phyloP scores from a whole-genome alignment of 2,329 filamentous ascomycete genomes.

The Cladosporium sp. region DNA sequence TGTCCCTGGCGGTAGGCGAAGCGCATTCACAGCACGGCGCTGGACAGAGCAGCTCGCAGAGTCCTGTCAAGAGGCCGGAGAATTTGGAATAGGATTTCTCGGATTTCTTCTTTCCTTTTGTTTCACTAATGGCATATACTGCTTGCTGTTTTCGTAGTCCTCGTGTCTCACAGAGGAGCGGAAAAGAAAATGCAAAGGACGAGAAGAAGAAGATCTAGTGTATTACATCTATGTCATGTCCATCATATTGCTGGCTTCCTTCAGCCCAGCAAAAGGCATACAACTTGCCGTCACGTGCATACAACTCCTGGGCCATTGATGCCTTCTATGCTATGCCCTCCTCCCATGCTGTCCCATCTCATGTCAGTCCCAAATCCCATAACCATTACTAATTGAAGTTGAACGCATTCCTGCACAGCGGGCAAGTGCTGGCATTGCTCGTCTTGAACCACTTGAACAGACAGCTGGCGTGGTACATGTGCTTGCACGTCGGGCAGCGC shows the following conservation, averaged over 20 bases:
- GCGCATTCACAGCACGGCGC: background rate
- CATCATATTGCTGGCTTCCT: background rate
- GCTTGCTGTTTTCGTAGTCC: background rate
- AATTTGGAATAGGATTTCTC: constrained; percentile 41
- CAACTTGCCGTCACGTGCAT: background rate
- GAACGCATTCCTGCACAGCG: constrained; percentile 88
- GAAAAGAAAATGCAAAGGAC: background rate
- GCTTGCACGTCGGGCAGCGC: constrained; percentile 86
- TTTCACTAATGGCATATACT: background rate
- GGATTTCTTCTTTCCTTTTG: background rate
- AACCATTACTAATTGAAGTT: constrained; percentile 51
- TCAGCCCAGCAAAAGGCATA: background rate
- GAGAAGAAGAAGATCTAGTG: background rate
- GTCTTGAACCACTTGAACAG: constrained; percentile 97
- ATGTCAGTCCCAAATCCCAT: background rate
- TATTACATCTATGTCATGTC: constrained; percentile 6
- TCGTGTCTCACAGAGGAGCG: background rate
- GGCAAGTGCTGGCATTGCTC: constrained; percentile 88
- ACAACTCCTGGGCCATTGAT: background rate
- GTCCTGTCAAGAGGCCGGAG: constrained; percentile 49
- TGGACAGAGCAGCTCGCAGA: constrained; percentile 34
- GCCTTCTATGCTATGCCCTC: background rate
- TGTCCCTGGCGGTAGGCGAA: constrained; percentile 22
- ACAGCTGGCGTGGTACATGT: constrained; percentile 86
- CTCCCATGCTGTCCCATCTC: background rate